phyloP scores from a whole-genome alignment of 805 yeast species.

The Cyberlindnera sargentensis region DNA sequence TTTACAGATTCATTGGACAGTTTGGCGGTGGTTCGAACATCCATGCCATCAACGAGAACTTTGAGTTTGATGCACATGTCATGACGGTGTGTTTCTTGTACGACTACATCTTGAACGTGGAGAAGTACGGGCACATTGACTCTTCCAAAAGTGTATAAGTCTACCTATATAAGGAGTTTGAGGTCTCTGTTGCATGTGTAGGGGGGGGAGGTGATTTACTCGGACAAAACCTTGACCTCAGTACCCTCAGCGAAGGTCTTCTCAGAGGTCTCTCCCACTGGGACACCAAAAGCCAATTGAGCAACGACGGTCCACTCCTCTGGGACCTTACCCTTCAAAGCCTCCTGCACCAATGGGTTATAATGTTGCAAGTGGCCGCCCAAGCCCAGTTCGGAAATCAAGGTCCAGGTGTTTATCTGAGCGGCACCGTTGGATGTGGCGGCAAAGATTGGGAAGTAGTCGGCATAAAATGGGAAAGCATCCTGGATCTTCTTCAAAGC shows the following conservation, averaged over 20 bases:
- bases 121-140: constrained; percentile 12
- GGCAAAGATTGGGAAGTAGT: constrained; percentile 41
- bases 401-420: constrained; percentile 44
- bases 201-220: constrained; percentile 1
- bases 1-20: constrained; percentile 46
- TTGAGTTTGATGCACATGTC: constrained; percentile 44
- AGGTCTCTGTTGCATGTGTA: too few relatives aligned
- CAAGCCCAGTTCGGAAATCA: constrained; percentile 35
- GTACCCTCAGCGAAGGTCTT: constrained; percentile 35
- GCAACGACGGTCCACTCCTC: constrained; percentile 38
- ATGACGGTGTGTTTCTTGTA: constrained; percentile 44
- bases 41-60: constrained; percentile 55
- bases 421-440: constrained; percentile 43
- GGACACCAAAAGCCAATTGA: constrained; percentile 45
- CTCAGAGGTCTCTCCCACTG: constrained; percentile 29
- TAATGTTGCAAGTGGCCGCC: constrained; percentile 50
- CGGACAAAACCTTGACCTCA: constrained; percentile 30
- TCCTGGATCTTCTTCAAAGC: constrained; percentile 34
- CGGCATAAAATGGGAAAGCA: constrained; percentile 36
- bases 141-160: too few relatives aligned
- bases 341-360: constrained; percentile 37
- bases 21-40: constrained; percentile 26
- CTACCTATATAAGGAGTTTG: too few relatives aligned
- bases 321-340: constrained; percentile 35
- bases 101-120: constrained; percentile 39